phyloP scores from a whole-genome alignment of 176 grass and related monocot species.

The Themeda triandra region DNA sequence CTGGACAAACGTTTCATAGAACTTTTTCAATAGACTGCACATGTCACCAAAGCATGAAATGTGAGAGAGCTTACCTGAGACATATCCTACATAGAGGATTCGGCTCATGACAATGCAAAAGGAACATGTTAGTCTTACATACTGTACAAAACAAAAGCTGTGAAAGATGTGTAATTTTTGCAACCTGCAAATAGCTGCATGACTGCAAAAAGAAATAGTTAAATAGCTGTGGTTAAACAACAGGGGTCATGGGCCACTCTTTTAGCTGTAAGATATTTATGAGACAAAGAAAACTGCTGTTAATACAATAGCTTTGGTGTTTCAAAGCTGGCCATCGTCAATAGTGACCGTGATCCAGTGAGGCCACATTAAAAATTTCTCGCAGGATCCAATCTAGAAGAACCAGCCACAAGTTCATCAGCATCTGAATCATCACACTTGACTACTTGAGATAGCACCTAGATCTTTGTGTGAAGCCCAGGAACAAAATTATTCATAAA shows the following conservation, averaged over 20 bases:
- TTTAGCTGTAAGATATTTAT: no score
- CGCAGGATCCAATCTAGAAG: neutral
- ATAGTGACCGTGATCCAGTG: neutral
- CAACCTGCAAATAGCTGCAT: neutral
- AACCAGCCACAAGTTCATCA: neutral
- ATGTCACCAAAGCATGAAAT: neutral
- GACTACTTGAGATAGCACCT: neutral
- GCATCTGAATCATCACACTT: neutral
- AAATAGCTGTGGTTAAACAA: neutral
- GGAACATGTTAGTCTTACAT: neutral
- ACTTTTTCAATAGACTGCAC: neutral
- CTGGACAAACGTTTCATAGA: neutral
- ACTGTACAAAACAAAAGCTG: neutral
- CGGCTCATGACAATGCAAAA: neutral
- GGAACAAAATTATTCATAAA: neutral
- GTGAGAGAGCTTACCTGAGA: neutral
- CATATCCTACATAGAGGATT: neutral
- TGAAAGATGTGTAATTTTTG: neutral
- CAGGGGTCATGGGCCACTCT: no score
- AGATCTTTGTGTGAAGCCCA: neutral
- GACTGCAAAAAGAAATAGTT: neutral
- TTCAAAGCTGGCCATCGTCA: neutral
- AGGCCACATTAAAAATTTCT: neutral
- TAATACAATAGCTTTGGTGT: neutral
- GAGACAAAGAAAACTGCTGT: neutral